Base-by-base conservation (phyloP, 2,329 filamentous ascomycete species). In the Capronia coronata region DNA sequence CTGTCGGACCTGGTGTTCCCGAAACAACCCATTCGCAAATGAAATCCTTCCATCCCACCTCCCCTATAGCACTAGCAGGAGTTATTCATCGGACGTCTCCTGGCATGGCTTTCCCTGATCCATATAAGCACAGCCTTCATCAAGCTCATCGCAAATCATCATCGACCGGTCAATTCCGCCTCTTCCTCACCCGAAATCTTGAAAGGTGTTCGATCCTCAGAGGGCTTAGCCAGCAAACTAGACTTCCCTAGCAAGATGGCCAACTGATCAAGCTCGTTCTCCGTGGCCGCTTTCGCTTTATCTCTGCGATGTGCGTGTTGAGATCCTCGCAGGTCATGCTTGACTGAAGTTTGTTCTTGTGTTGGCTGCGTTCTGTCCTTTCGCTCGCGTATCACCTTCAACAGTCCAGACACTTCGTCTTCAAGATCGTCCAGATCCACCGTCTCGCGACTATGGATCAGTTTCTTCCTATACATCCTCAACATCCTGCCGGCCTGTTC, bases 401-500 rank as follows among this genome's bases (percentile, higher is more conserved):
- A 63, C 2, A 75, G 75, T 3, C 71, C 63, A 23, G 71, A 71
- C 10, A 83, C 67, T 61, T 83, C 80, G 18, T 71, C 68, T 56
- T 82, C 77, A 1, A 83, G 66, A 46, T 81, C 78, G 43, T 70
- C 68, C 1, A 71, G 65, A 34, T 77, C 71, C 21, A 79, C 63
- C 9, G 64, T 65, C 18, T 78, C 75, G 1, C 63, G 68, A 19
- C 48, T 55, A 14, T 38, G 30, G 22, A 70, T 71, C 4, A 69
- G 68, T 14, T 78, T 78, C 62, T 79, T 81, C 14, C 79, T 71
- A 59, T 81, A 83, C 0, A 75, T 72, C 39, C 75, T 73, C 2
- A 83, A 66, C 5, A 75, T 76, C 30, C 77, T 73, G 60, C 75
- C 77, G 1, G 82, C 66, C 48, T 77, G 75, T 51, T 82, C 79